Conservation (phyloP, 768 basidiomycete genomes). For the Exidia glandulosa region DNA sequence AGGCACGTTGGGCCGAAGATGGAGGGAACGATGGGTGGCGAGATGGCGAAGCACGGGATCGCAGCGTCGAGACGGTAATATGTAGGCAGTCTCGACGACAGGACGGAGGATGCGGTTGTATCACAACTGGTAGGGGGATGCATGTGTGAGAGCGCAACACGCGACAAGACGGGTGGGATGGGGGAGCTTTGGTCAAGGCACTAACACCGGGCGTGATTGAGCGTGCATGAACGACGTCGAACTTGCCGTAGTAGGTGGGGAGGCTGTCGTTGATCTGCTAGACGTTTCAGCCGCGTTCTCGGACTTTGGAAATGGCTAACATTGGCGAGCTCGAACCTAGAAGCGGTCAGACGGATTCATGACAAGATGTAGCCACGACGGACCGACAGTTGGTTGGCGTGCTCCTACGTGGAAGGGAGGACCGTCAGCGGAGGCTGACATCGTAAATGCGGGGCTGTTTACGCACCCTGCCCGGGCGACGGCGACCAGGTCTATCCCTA, state of each 20-base stretch:
- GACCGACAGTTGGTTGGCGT: not conserved
- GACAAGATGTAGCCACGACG: not conserved
- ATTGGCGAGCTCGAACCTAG: not conserved
- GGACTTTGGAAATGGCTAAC: not conserved
- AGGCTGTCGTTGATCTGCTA: constrained; percentile 1
- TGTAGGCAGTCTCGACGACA: too few species aligned
- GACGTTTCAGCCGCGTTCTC: not conserved
- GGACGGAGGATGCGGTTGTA: too few species aligned
- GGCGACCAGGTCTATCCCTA: constrained; percentile 7
- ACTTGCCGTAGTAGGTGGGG: constrained; percentile 2
- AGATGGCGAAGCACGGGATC: too few species aligned
- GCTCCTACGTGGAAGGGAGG: not conserved
- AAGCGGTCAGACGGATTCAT: not conserved
- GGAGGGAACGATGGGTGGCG: too few species aligned
- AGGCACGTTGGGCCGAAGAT: too few species aligned
- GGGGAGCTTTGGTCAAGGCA: not conserved
- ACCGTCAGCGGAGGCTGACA: not conserved
- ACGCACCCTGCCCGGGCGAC: not conserved
- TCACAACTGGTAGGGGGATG: too few species aligned
- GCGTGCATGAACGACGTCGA: constrained; percentile 9
- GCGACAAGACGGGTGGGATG: not conserved
- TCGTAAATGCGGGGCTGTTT: not conserved
- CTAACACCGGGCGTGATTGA: constrained; percentile 5
- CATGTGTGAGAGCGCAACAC: not conserved
- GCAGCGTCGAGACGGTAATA: too few species aligned